Evolutionary conservation across 768 basidiomycete genomes (phyloP).

Genomic region (Calocera cornea): DNA sequence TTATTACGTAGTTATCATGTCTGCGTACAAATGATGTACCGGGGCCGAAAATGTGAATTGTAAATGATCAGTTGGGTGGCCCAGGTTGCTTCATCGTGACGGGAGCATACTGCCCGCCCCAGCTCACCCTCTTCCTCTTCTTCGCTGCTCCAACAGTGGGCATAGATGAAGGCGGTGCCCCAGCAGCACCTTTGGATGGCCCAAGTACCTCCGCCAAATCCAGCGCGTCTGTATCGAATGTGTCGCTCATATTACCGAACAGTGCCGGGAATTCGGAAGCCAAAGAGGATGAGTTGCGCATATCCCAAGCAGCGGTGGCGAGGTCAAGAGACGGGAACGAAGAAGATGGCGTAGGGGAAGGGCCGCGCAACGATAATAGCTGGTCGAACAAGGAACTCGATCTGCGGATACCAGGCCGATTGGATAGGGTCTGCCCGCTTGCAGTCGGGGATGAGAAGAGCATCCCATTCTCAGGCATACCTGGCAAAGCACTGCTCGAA

Average conservation of each 20-base stretch:
- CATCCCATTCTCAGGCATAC: neutral
- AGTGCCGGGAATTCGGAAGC: neutral
- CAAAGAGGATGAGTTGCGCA: neutral
- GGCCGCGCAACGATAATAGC: neutral
- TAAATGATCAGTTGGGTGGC: neutral
- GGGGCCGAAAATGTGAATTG: neutral
- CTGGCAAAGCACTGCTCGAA: neutral
- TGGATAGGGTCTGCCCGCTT: neutral
- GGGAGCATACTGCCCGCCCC: neutral
- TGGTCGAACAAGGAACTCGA: conserved; percentile 1
- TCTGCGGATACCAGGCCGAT: neutral
- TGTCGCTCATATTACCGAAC: neutral
- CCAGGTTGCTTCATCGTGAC: neutral
- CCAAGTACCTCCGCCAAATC: conserved; percentile 3
- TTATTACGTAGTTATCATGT: neutral
- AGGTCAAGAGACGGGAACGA: neutral
- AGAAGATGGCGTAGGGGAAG: neutral
- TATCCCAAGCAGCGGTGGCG: conserved; percentile 2
- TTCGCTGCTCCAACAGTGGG: neutral
- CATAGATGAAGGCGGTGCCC: neutral
- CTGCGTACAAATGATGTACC: neutral
- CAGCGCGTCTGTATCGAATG: conserved; percentile 7
- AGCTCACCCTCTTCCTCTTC: conserved; percentile 8
- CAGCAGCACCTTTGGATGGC: neutral
- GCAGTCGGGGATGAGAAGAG: neutral